Conservation (phyloP, 1,139 yeast genomes). For the Hansenula lynferdii region DNA sequence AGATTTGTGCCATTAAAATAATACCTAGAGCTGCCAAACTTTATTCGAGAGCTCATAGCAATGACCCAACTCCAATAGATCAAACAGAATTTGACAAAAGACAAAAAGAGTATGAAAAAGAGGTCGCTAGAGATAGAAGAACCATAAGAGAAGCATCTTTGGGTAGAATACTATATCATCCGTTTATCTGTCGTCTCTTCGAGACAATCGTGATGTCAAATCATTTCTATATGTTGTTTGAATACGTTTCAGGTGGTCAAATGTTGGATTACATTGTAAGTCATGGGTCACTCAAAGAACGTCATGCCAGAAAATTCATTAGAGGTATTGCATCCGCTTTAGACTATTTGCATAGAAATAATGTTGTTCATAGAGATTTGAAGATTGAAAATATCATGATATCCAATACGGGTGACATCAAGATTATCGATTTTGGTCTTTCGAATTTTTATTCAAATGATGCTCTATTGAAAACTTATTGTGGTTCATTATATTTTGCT, state of each 20-base stretch:
- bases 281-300: constrained; percentile 91
- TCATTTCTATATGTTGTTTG: constrained; percentile 95
- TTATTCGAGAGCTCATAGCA: constrained; percentile 71
- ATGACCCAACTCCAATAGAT: constrained; percentile 58
- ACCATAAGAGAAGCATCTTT: constrained; percentile 94
- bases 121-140: constrained; percentile 85
- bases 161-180: constrained; percentile 86
- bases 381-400: constrained; percentile 97
- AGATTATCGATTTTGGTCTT: constrained; percentile 93
- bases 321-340: constrained; percentile 95
- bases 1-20: constrained; percentile 81
- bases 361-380: constrained; percentile 94
- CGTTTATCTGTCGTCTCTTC: constrained; percentile 84
- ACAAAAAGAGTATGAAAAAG: constrained; percentile 76
- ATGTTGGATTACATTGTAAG: constrained; percentile 96
- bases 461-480: constrained; percentile 79
- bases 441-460: constrained; percentile 79
- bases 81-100: constrained; percentile 55
- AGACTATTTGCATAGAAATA: constrained; percentile 89
- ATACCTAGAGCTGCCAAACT: constrained; percentile 77
- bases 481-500: constrained; percentile 97
- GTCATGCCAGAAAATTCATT: constrained; percentile 92
- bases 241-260: constrained; percentile 96
- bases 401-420: constrained; percentile 88
- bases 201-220: constrained; percentile 97